Evolutionary conservation across 805 yeast species (phyloP), one percentile per base, ranked within the genome.

Genomic region (Brettanomyces bruxellensis): DNA sequence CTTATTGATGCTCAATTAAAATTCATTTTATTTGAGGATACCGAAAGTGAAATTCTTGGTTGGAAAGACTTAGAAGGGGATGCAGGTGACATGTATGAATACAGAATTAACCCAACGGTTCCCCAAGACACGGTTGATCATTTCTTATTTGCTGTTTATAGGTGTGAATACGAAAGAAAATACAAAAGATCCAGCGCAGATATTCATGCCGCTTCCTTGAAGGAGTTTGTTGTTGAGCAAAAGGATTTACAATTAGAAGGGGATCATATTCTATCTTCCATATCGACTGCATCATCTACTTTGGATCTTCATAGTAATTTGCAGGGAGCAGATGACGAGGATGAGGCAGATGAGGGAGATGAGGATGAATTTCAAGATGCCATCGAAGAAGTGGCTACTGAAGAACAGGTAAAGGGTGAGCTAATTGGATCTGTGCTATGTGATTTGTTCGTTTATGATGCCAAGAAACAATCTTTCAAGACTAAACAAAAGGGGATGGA

Each of bases 41-140:
- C 69, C 38, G 76, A 78, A 35, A 67, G 73, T 4, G 66, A 71
- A 37, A 78, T 81, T 2, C 73, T 91, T 25, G 70, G 83, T 0
- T 91, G 98, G 98, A 71, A 67, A 12, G 96, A 93, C 61, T 59
- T 79, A 35, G 80, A 79, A 40, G 96, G 96, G n/a, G 96, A 90
- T 56, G 71, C 73, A 4, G 96, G 88, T 24, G 97, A 90, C 57
- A 67, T 71, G 51, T 88, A 83, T 62, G 95, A 89, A 63, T 90
- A 86, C 64, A 72, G 84, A 23, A 77, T 87, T 43, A 86, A 80
- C 50, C 74, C 73, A 42, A 72, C 74, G 12, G 76, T 81, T n/a
- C 68, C 78, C 7, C 55, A 67, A 13, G 76, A 71, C 25, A 72
- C 79, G 37, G 76, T 83, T 37, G 78, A 82, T 32, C 70, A 71